Base-by-base conservation (phyloP, 192 early-diverging fungal genomes). In the Geosiphon pyriformis region DNA sequence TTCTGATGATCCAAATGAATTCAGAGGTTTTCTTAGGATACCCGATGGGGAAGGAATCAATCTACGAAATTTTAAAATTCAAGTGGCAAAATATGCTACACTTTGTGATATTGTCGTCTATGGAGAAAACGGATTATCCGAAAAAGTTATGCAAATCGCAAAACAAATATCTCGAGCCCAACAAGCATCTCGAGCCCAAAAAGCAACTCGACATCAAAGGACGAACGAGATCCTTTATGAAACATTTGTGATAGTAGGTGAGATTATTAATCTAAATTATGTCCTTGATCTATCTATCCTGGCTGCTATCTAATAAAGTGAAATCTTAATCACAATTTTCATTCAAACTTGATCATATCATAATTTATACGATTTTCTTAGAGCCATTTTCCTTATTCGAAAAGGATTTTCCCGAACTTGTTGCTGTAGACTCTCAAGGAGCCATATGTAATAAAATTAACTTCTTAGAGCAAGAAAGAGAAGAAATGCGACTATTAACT, bases 51-150 rank as follows among this genome's bases (percentile, higher is more conserved):
- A 74, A 23, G 81, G 78, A 22, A 78, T 83, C 70, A 78, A 83
- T 55, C 69, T 83, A 57, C 70, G 81, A 27, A 83, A 83, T 70
- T 83, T 83, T 61, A 80, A 74, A 52, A 78, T 80, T 37, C 81
- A 83, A 42, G 74, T 78, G 12, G 69, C 71, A 26, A 67, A 79
- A 42, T 83, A 80, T 56, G 81, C 77, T 12, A 72, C 79, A 1
- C 54, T 83, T 20, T 76, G 72, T 17, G 81, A 83, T 58, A 70
- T 83, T 27, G 60, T 83, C 18, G 50, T 83, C 23, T 83, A 80
- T 67, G 71, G 75, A 3, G 66, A 72, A 27, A 65, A 78, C 20
- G 78, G 75, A 4, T 23, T 69, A 11, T 61, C 72, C 47, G 47
- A 60, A 20, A 30, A 42, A 22, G 63, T 74, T 32, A 27, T 76